Percentiles rank a stretch among this genome's conserved stretches.
phyloP scores from a whole-genome alignment of 306 rosid species.

The Quercus robur region DNA sequence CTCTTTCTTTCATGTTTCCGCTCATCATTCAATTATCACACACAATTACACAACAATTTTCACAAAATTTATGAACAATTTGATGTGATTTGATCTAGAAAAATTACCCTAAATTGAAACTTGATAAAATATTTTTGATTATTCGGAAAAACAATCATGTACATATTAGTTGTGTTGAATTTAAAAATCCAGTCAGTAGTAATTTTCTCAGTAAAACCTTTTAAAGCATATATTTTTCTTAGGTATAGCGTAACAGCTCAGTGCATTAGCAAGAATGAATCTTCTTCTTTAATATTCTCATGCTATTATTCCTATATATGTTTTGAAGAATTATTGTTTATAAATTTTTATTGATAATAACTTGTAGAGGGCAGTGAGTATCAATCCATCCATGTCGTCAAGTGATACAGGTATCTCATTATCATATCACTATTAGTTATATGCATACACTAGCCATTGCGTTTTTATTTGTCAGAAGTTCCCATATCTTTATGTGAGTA shows the following conservation, averaged over 20 bases:
- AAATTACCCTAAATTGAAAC: background rate
- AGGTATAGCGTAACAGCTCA: background rate
- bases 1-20: too few species aligned
- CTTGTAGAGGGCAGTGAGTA: slow-evolving; percentile 73
- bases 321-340: background rate
- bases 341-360: background rate
- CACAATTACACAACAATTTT: too few species aligned
- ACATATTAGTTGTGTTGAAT: background rate
- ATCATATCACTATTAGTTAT: background rate
- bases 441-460: background rate
- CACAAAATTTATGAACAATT: background rate
- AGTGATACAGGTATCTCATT: slow-evolving; percentile 59
- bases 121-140: background rate
- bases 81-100: background rate
- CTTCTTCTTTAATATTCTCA: background rate
- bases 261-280: background rate
- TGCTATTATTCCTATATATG: background rate
- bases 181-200: too few species aligned
- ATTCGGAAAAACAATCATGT: background rate
- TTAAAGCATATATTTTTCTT: too few species aligned
- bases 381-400: slow-evolving; percentile 76
- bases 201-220: too few species aligned
- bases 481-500: background rate
- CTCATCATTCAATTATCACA: too few species aligned
- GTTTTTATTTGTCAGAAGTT: background rate